Conservation (phyloP, 2,329 filamentous ascomycete genomes). For the Trichoderma sp. region DNA sequence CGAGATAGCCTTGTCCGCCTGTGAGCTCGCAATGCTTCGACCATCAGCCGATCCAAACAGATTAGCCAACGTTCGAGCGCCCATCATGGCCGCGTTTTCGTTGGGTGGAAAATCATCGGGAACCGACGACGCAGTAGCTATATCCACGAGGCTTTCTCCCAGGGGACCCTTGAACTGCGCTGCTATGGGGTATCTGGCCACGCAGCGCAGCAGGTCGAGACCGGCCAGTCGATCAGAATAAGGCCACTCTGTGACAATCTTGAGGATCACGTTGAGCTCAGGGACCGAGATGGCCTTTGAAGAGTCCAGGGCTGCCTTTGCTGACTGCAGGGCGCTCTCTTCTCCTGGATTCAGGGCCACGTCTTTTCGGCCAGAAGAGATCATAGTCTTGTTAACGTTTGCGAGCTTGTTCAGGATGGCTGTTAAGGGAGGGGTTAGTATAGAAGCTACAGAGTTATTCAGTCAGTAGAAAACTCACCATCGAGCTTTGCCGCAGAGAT, state of each 20-base stretch:
- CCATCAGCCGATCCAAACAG: conserved; percentile 77
- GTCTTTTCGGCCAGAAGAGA: conserved; percentile 71
- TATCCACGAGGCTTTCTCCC: conserved; percentile 62
- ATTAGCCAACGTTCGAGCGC: conserved; percentile 78
- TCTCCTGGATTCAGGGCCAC: conserved; percentile 74
- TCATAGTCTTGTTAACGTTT: conserved; percentile 72
- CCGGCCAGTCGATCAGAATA: conserved; percentile 77
- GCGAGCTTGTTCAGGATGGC: conserved; percentile 76
- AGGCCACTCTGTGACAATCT: conserved; percentile 78
- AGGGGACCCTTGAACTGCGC: conserved; percentile 60
- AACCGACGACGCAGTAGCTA: conserved; percentile 46
- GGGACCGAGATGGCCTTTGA: conserved; percentile 52
- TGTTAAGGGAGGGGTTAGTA: conserved; percentile 32
- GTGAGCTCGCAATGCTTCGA: conserved; percentile 63
- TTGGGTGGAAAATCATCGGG: conserved; percentile 60
- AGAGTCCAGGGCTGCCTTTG: conserved; percentile 67
- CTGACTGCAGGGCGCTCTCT: conserved; percentile 60
- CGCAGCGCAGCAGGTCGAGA: conserved; percentile 83
- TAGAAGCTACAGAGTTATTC: neutral
- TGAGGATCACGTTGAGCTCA: conserved; percentile 67
- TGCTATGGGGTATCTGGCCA: conserved; percentile 69
- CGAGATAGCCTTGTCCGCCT: conserved; percentile 59
- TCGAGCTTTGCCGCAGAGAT: conserved; percentile 74
- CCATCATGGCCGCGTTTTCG: conserved; percentile 86
- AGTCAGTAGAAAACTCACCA: conserved; percentile 40